These are phyloP conservation scores for Adenanthera pavonina DNA, from an alignment of 306 rosid species.

Conservation along the genomic window DNA sequence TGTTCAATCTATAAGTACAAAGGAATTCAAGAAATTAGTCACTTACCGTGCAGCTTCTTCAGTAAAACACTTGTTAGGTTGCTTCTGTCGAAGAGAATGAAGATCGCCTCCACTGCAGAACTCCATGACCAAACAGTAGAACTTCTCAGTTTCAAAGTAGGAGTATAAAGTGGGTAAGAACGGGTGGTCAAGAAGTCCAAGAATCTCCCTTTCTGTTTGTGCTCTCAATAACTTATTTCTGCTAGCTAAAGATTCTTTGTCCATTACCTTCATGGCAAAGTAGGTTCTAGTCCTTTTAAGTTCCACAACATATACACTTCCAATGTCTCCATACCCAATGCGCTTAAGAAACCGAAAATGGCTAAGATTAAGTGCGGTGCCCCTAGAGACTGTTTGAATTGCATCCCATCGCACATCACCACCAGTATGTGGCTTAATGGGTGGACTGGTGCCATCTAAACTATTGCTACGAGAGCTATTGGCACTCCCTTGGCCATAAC, in stretches of 20 bases:
- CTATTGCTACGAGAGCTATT: constrained; percentile 64
- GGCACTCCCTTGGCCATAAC: constrained; percentile 45
- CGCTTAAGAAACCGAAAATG: constrained; percentile 83
- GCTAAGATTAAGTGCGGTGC: constrained; percentile 56
- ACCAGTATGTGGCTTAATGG: constrained; percentile 84
- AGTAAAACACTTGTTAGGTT: constrained; percentile 76
- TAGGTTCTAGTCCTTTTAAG: constrained; percentile 66
- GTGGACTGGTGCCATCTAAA: constrained; percentile 68
- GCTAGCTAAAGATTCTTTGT: constrained; percentile 81
- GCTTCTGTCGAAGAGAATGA: constrained; percentile 90
- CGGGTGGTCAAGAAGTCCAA: constrained; percentile 92
- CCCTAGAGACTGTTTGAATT: constrained; percentile 56
- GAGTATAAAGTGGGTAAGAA: constrained; percentile 86
- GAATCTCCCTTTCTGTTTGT: constrained; percentile 92
- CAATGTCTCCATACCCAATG: constrained; percentile 84
- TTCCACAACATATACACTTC: constrained; percentile 80
- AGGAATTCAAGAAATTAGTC: background rate
- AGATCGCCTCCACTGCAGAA: constrained; percentile 90
- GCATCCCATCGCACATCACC: constrained; percentile 89
- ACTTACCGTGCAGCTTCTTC: constrained; percentile 92
- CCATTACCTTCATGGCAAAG: constrained; percentile 95
- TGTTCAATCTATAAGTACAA: constrained; percentile 16
- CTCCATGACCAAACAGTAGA: constrained; percentile 87
- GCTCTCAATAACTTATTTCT: constrained; percentile 82
- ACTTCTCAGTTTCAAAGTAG: constrained; percentile 82